A percentile compares a stretch with the other conserved stretches of the same genome.
phyloP scores from a whole-genome alignment of 805 yeast species.

The Priceomyces melissophilus region DNA sequence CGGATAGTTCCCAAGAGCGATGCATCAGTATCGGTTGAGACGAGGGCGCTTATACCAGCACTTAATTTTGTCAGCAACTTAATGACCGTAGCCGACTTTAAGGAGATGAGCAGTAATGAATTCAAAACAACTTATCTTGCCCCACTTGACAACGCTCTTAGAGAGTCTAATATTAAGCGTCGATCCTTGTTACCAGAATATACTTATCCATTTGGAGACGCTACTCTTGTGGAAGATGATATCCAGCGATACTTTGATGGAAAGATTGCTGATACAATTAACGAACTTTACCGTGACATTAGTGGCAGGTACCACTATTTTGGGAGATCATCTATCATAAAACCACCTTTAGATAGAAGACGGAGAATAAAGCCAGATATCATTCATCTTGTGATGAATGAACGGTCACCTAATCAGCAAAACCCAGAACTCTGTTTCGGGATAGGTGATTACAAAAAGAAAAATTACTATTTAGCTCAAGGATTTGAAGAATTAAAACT shows the following conservation, averaged over 20 bases:
- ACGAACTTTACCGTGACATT: not conserved
- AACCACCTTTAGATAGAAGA: constrained; percentile 2
- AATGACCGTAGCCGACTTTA: constrained; percentile 2
- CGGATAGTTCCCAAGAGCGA: constrained; percentile 3
- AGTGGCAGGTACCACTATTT: not conserved
- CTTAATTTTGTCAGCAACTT: constrained; percentile 1
- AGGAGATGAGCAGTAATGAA: constrained; percentile 1
- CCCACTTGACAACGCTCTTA: constrained; percentile 3
- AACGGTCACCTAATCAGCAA: not conserved
- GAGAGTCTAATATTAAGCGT: not conserved
- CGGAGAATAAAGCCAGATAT: constrained; percentile 2
- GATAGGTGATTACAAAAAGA: constrained; percentile 2
- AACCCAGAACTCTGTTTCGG: constrained; percentile 2
- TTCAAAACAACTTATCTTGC: not conserved
- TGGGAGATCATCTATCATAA: not conserved
- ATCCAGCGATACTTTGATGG: constrained; percentile 3
- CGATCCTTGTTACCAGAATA: not conserved
- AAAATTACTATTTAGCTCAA: not conserved
- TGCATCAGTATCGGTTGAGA: constrained; percentile 1
- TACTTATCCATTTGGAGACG: constrained; percentile 2
- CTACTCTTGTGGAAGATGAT: not conserved
- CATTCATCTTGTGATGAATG: constrained; percentile 1
- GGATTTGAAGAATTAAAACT: constrained; percentile 3
- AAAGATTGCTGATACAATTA: not conserved
- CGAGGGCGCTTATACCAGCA: not conserved